Evolutionary conservation across 768 basidiomycete species (phyloP), one percentile per base, ranked within the genome.

Genomic region (Suillus subalutaceus): DNA sequence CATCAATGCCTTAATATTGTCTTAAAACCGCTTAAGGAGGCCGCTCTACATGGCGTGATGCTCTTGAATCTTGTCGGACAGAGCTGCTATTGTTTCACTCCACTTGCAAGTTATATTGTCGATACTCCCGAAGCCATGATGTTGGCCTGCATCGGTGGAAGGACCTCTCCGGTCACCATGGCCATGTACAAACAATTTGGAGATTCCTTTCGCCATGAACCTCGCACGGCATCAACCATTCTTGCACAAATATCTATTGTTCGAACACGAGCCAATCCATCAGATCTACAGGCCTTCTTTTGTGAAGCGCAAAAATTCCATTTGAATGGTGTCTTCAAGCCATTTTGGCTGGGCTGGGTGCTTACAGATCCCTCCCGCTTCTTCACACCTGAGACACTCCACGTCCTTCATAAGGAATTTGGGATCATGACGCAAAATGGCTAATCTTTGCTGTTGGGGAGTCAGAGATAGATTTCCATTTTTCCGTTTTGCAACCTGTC

Each of bases 341-440:
- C 75, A 15, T 80, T 81, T 65, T 82, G 78, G 80, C 46, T 70
- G 3, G 73, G 80, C 63, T 82, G 75, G 75, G 62, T 73, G 9
- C 64, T 79, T 12, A 70, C 75, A 9, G 71, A 80, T 62, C 79
- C 78, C 23, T 72, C 74, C 12, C 62, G 35, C 3, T 79, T 80
- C 63, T 68, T 82, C 20, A 77, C 77, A 1, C 74, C 73, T 9
- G 80, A 82, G 64, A 73, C 77, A 9, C 72, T 83, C 2, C 82
- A 82, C 59, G 77, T 79, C 56, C 76, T 74, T 72, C 78, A 81
- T 69, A 80, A 78, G 64, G 48, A 63, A 38, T 82, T 55, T 81
- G 72, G 70, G 80, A 83, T 65, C 80, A 82, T 62, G 75, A 79
- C 52, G 67, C 69, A 3, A 77, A 78, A 59, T 83, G 82, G 81